These are phyloP conservation scores for Annulohypoxylon truncatum DNA, from an alignment of 2,329 filamentous ascomycete species.

Conservation along the genomic window DNA sequence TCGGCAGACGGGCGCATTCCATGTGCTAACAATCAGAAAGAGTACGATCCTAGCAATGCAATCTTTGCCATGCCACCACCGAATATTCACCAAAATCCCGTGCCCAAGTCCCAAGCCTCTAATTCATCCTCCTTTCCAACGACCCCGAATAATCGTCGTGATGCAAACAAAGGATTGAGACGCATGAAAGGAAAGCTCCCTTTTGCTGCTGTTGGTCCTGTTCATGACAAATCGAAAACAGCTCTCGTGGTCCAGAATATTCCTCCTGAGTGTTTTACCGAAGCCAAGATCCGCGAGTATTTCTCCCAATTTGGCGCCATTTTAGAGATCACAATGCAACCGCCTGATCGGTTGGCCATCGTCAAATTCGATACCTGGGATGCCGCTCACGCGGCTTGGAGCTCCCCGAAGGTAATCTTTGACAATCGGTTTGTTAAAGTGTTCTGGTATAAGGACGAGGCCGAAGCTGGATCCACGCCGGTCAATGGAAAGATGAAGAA, in stretches of 20 bases:
- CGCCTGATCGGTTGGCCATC: constrained; percentile 74
- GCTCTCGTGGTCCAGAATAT: constrained; percentile 83
- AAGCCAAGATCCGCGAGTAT: constrained; percentile 73
- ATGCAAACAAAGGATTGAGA: constrained; percentile 52
- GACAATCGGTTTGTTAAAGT: constrained; percentile 89
- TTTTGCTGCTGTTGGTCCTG: constrained; percentile 73
- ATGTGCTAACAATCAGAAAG: constrained; percentile 48
- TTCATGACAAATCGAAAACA: constrained; percentile 71
- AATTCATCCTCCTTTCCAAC: constrained; percentile 38
- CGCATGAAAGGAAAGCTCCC: constrained; percentile 61
- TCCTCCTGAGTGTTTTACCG: constrained; percentile 75
- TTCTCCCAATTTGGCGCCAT: constrained; percentile 79
- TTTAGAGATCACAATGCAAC: constrained; percentile 71
- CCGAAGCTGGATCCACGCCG: constrained; percentile 44
- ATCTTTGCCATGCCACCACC: constrained; percentile 45
- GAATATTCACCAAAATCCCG: constrained; percentile 21
- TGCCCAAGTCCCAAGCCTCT: constrained; percentile 28
- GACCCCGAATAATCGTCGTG: constrained; percentile 44
- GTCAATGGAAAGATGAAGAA: constrained; percentile 46
- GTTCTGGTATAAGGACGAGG: constrained; percentile 76
- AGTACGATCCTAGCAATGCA: constrained; percentile 70
- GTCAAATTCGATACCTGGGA: constrained; percentile 76
- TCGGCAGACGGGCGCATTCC: not conserved
- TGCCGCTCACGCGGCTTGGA: constrained; percentile 76
- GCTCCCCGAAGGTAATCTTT: constrained; percentile 83